A percentile compares a stretch with the other conserved stretches of the same genome.
phyloP scores from a whole-genome alignment of 305 asterid genomes.

The Ilex paraguariensis region DNA sequence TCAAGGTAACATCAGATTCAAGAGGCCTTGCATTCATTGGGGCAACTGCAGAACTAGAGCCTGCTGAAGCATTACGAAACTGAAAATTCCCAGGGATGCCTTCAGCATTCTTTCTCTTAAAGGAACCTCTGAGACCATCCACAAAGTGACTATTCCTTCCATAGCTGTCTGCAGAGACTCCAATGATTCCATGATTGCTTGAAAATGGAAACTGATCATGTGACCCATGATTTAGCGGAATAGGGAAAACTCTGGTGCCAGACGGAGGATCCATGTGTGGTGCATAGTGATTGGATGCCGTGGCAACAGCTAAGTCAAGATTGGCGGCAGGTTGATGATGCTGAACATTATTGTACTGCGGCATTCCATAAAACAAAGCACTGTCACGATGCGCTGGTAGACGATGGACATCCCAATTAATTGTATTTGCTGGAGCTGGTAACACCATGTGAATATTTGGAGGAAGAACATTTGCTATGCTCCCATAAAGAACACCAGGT shows the following conservation, averaged over 20 bases:
- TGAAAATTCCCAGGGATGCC: constrained; percentile 46
- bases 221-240: constrained; percentile 56
- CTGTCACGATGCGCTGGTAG: too few relatives aligned
- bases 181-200: constrained; percentile 35
- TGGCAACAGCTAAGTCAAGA: too few relatives aligned
- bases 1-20: constrained; percentile 31
- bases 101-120: constrained; percentile 57
- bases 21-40: constrained; percentile 29
- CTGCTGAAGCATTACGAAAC: constrained; percentile 39
- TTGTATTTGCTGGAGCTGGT: too few relatives aligned
- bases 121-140: constrained; percentile 40
- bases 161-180: constrained; percentile 41
- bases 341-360: too few relatives aligned
- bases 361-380: too few relatives aligned
- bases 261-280: constrained; percentile 11
- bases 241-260: constrained; percentile 43
- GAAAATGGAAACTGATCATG: constrained; percentile 46
- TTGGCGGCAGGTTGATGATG: too few relatives aligned
- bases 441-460: too few relatives aligned
- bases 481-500: too few relatives aligned
- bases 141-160: constrained; percentile 38
- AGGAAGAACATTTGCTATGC: too few relatives aligned
- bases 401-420: too few relatives aligned
- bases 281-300: too few relatives aligned
- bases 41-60: constrained; percentile 56